Evolutionary conservation across 2,329 filamentous ascomycete species (phyloP).

Genomic region (Fusarium floridanum): DNA sequence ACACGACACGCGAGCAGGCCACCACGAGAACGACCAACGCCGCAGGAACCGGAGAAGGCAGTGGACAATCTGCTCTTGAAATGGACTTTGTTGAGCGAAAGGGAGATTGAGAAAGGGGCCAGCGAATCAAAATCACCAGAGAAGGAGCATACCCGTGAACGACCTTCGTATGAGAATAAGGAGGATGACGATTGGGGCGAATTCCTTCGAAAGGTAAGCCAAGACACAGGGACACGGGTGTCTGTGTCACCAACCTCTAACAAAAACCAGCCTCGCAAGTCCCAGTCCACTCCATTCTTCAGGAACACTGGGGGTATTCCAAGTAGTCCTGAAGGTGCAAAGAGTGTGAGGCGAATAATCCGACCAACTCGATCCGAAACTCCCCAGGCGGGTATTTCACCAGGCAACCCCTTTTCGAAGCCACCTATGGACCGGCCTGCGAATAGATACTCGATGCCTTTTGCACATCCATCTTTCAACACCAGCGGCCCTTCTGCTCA

Average conservation of each 20-base stretch:
- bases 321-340: background rate
- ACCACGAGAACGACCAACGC: background rate
- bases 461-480: background rate
- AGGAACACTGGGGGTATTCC: background rate
- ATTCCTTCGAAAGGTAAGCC: background rate
- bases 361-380: conserved; percentile 2
- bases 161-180: background rate
- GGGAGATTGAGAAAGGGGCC: conserved; percentile 10
- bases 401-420: background rate
- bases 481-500: background rate
- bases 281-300: background rate
- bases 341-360: conserved; percentile 3
- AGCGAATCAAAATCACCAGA: background rate
- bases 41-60: conserved; percentile 7
- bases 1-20: background rate
- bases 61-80: conserved; percentile 21
- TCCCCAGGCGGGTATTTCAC: background rate
- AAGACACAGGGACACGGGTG: background rate
- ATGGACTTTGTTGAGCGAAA: conserved; percentile 26
- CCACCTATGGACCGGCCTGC: background rate
- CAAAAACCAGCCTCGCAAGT: background rate
- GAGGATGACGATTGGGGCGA: background rate
- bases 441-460: background rate
- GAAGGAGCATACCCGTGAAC: background rate
- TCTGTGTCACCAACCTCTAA: background rate